Evolutionary conservation across 805 yeast genomes (phyloP).

Genomic region (Starmerella floris): DNA sequence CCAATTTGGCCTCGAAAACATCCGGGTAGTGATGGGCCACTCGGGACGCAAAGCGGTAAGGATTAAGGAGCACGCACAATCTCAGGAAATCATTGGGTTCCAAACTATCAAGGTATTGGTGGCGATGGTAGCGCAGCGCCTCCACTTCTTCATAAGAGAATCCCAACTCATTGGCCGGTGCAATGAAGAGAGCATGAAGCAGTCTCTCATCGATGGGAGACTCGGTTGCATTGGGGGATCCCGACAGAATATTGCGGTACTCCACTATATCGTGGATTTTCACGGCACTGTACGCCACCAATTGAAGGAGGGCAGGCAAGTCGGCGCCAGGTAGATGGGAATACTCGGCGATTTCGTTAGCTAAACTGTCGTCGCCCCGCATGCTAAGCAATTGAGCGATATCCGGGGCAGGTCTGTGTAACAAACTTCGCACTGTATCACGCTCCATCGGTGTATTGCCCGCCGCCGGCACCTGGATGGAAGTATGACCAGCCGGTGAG

Average conservation of each 20-base stretch:
- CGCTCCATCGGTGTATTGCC: constrained; percentile 10
- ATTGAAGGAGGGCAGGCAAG: constrained; percentile 9
- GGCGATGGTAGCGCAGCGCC: constrained; percentile 4
- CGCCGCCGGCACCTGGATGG: neutral
- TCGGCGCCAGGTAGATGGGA: constrained; percentile 8
- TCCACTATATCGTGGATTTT: constrained; percentile 2
- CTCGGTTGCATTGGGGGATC: neutral
- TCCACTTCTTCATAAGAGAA: constrained; percentile 15
- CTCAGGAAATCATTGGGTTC: constrained; percentile 3
- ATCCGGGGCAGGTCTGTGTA: constrained; percentile 12
- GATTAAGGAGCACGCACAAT: constrained; percentile 4
- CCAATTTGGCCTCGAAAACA: constrained; percentile 6
- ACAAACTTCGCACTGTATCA: constrained; percentile 8
- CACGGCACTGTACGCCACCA: constrained; percentile 13
- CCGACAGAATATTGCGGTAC: neutral
- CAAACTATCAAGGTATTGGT: constrained; percentile 3
- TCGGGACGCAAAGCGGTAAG: constrained; percentile 6
- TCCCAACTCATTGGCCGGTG: constrained; percentile 14
- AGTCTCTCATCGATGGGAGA: neutral
- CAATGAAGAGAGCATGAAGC: constrained; percentile 10
- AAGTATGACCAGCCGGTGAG: neutral
- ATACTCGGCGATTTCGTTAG: constrained; percentile 8
- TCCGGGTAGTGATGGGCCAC: constrained; percentile 13
- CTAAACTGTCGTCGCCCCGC: constrained; percentile 11
- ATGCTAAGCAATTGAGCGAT: constrained; percentile 8